Base-by-base conservation (phyloP, 495 filamentous ascomycete genomes). In the Xylaria nigripes region DNA sequence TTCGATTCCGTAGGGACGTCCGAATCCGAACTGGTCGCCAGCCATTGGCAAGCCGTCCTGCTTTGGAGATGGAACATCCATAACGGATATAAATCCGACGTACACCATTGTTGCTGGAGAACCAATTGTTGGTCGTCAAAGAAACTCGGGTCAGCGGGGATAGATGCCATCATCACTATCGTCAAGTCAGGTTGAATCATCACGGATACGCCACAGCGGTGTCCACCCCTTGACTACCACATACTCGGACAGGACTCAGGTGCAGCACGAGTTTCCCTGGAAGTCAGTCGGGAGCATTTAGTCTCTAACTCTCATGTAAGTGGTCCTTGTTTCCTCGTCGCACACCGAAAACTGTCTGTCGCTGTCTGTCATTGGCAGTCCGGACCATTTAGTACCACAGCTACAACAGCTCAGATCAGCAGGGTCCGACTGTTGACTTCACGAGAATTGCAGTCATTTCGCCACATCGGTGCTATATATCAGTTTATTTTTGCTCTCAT, bases 211-310 rank as follows among this genome's bases (percentile, higher is more conserved):
- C 9, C 9, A 29, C 25, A 29, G 25, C 9, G 9, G 25, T 29
- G 25, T 9, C 9, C 25, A 29, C 25, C 25, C 4, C 25, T 29
- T 29, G 25, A 29, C 25, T 29, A 9, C 9, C 25, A 29, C 25
- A 29, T 29, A 29, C 25, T n/a, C n/a, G n/a, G n/a, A 29, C 25
- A 6, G 32, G 32, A 34, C 6, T 13, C 7, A 2, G 32, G 32
- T 7, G 32, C 32, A 34, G 12, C 32, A 34, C 13, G 32, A 15
- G 13, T 34, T 34, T 4, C 9, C 27, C 2, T 34, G 32, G 6
- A 10, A 34, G n/a, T 29, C 55, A 63, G 66, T 68, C 12, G 32
- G 32, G 7, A 8, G 2, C 32, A 13, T 8, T 34, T 13, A 8
- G 32, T 8, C 32, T 8, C 6, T 34, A 29, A 8, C 19, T 45